phyloP scores from a whole-genome alignment of 139 green algal genomes.

The Bryopsis sp. region DNA sequence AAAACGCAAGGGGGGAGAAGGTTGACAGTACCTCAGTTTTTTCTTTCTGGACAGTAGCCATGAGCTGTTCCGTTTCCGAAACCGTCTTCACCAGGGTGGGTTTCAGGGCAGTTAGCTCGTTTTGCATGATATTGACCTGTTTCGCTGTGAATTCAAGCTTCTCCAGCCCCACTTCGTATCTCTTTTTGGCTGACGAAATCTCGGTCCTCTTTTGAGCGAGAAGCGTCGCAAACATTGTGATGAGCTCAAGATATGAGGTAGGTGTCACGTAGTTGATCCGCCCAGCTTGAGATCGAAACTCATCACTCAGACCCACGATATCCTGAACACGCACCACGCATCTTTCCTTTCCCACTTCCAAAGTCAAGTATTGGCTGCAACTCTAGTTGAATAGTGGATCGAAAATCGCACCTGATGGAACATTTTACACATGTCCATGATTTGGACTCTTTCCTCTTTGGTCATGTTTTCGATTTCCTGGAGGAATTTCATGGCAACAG shows the following conservation, averaged over 20 bases:
- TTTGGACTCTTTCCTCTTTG: neutral
- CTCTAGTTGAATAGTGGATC: too few relatives aligned
- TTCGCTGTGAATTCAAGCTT: slow-evolving; percentile 39
- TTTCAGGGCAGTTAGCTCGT: slow-evolving; percentile 38
- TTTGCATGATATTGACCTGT: too few relatives aligned
- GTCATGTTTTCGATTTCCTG: too few relatives aligned
- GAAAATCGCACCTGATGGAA: slow-evolving; percentile 1
- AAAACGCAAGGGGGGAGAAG: too few relatives aligned
- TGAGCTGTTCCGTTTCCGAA: slow-evolving; percentile 50
- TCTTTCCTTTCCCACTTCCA: too few relatives aligned
- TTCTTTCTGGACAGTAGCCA: slow-evolving; percentile 33
- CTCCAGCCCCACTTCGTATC: too few relatives aligned
- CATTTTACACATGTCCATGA: slow-evolving; percentile 8
- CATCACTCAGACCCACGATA: slow-evolving; percentile 15
- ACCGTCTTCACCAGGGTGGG: slow-evolving; percentile 39
- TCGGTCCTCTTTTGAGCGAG: too few relatives aligned
- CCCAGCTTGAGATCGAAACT: slow-evolving; percentile 27
- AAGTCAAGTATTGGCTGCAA: too few relatives aligned
- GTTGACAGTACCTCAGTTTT: too few relatives aligned
- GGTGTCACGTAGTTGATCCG: slow-evolving; percentile 62
- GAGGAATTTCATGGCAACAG: slow-evolving; percentile 46
- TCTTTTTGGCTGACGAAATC: too few relatives aligned
- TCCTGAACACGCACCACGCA: too few relatives aligned
- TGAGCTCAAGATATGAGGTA: slow-evolving; percentile 54
- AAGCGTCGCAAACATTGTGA: slow-evolving; percentile 36